A percentile compares a stretch with the other conserved stretches of the same genome.
Conservation (phyloP, 2,329 filamentous ascomycete species). For the Lomentospora prolificans region DNA sequence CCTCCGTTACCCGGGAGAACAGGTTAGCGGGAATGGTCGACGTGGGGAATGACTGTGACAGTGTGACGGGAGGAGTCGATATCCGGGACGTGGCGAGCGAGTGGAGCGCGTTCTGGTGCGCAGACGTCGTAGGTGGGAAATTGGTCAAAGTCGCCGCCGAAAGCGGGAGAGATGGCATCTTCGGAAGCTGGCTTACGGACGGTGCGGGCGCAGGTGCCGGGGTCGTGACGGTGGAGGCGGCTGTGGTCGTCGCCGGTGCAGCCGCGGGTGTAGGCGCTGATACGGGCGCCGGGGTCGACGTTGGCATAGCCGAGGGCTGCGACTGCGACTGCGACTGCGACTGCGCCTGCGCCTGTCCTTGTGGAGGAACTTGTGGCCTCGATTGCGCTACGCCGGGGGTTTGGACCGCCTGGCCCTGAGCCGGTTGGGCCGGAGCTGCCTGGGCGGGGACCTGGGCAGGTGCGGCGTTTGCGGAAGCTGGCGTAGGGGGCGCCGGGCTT, state of each 20-base stretch:
- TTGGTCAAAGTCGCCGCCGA: neutral
- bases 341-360: neutral
- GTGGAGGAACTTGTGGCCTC: neutral
- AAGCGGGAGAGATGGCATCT: neutral
- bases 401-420: neutral
- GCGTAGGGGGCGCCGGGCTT: neutral
- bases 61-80: conserved; percentile 1
- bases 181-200: neutral
- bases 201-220: neutral
- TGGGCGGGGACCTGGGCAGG: neutral
- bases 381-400: too few species aligned
- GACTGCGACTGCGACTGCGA: neutral
- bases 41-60: conserved; percentile 6
- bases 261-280: neutral
- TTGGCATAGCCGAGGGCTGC: neutral
- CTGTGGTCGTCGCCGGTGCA: neutral
- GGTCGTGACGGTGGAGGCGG: neutral
- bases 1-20: conserved; percentile 8
- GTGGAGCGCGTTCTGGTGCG: conserved; percentile 2
- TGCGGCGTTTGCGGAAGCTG: neutral
- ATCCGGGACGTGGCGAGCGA: neutral
- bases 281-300: neutral
- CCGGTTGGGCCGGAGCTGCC: neutral
- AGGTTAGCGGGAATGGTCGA: conserved; percentile 4
- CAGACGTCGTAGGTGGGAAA: neutral